Conservation (phyloP, 768 basidiomycete genomes). For the Suillus brevipes region DNA sequence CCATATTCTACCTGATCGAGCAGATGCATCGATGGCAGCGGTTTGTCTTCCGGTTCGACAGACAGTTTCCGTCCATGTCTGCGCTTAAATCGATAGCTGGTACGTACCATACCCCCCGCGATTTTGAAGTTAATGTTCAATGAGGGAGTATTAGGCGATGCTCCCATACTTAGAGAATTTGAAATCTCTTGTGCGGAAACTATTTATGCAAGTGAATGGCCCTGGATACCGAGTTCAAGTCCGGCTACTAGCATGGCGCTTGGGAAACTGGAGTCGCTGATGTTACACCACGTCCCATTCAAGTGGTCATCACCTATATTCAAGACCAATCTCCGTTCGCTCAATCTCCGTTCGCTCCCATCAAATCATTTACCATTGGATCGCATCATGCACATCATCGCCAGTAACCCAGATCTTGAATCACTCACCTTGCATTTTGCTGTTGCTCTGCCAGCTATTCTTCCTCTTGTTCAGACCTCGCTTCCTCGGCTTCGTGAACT, state of each 20-base stretch:
- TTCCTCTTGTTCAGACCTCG: constrained; percentile 57
- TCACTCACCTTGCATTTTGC: constrained; percentile 62
- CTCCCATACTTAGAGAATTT: constrained; percentile 73
- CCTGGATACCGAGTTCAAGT: constrained; percentile 65
- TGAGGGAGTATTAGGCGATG: constrained; percentile 49
- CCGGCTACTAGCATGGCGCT: constrained; percentile 37
- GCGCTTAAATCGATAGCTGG: constrained; percentile 75
- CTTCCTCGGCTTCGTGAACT: constrained; percentile 56
- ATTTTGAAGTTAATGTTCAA: constrained; percentile 4
- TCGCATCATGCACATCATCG: constrained; percentile 64
- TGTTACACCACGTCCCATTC: constrained; percentile 72
- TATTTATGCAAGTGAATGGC: constrained; percentile 62
- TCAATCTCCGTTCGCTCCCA: constrained; percentile 67
- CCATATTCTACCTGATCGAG: constrained; percentile 74
- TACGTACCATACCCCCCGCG: constrained; percentile 33
- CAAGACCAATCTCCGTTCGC: constrained; percentile 52
- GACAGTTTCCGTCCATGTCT: constrained; percentile 69
- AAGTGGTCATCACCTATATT: constrained; percentile 78
- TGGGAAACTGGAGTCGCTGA: constrained; percentile 54
- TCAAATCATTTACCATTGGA: constrained; percentile 64
- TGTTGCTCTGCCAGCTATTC: constrained; percentile 58
- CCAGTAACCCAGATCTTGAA: constrained; percentile 57
- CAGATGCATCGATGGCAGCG: constrained; percentile 84
- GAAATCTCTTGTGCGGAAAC: constrained; percentile 74
- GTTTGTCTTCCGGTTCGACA: constrained; percentile 79